A percentile compares a stretch with the other conserved stretches of the same genome.
These are phyloP conservation scores for Colletotrichum tamarilloi DNA, from an alignment of 2,329 filamentous ascomycete genomes.

Conservation along the genomic window DNA sequence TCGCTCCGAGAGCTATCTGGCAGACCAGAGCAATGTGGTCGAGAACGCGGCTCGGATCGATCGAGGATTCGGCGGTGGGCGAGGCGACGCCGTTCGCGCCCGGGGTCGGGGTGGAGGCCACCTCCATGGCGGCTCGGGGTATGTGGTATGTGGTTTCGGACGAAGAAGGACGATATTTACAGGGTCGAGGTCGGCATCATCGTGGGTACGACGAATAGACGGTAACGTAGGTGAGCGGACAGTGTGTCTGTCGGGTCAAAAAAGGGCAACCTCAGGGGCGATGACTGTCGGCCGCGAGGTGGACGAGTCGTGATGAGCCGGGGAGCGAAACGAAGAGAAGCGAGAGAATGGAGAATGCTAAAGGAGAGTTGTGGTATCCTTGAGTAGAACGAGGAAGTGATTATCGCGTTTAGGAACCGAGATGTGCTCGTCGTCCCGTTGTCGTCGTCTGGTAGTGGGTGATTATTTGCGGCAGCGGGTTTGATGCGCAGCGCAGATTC, in stretches of 20 bases:
- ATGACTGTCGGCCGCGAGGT: slow-evolving; percentile 15
- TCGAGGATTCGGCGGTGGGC: slow-evolving; percentile 59
- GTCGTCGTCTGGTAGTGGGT: slow-evolving; percentile 14
- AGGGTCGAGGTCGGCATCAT: slow-evolving; percentile 33
- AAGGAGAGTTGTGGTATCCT: slow-evolving; percentile 20
- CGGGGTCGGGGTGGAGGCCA: slow-evolving; percentile 58
- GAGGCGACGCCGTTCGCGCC: slow-evolving; percentile 58
- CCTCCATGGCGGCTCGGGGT: slow-evolving; percentile 60
- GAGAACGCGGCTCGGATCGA: slow-evolving; percentile 77
- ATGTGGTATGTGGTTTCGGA: slow-evolving; percentile 12
- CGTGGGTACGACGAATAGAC: slow-evolving; percentile 14
- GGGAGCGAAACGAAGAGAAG: slow-evolving; percentile 14
- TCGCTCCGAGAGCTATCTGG: slow-evolving; percentile 79
- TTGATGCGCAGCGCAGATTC: slow-evolving; percentile 13
- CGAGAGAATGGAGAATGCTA: slow-evolving; percentile 12
- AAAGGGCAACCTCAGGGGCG: slow-evolving; percentile 23
- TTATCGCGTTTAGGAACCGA: slow-evolving; percentile 23
- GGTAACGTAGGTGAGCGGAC: neutral
- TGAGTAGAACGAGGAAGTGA: slow-evolving; percentile 2
- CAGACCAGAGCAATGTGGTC: slow-evolving; percentile 79
- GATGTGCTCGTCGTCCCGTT: neutral
- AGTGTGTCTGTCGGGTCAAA: slow-evolving; percentile 23
- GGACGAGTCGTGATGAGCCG: slow-evolving; percentile 9
- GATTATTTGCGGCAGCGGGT: slow-evolving; percentile 15
- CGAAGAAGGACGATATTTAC: slow-evolving; percentile 36